phyloP scores from a whole-genome alignment of 2,329 filamentous ascomycete genomes.

The Xylogone sp. region DNA sequence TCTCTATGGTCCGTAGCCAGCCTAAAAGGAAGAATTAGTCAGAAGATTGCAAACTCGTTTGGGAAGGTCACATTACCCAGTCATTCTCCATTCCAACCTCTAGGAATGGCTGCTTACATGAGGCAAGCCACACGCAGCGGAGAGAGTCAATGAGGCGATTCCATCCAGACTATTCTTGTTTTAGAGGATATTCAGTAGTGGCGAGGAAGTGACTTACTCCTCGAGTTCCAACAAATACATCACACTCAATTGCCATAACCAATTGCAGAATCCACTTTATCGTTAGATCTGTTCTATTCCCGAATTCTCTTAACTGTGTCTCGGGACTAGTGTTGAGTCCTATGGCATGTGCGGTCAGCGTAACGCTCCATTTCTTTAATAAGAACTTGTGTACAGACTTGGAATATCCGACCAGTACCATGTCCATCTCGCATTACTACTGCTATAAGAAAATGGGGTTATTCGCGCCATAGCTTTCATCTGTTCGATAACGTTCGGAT shows the following conservation, averaged over 20 bases:
- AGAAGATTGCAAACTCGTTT: background rate
- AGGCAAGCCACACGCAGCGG: constrained; percentile 18
- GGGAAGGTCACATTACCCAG: constrained; percentile 12
- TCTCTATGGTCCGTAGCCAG: background rate
- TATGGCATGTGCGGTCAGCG: background rate
- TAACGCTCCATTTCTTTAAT: background rate
- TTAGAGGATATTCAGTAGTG: too few relatives aligned
- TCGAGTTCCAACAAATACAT: constrained; percentile 17
- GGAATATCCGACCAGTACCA: background rate
- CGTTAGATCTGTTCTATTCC: constrained; percentile 22
- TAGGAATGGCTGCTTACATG: constrained; percentile 17
- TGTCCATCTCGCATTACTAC: background rate
- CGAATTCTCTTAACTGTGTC: constrained; percentile 1
- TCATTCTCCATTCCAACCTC: constrained; percentile 18
- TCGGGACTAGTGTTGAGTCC: background rate
- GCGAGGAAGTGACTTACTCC: constrained; percentile 12
- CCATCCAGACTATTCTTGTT: constrained; percentile 16
- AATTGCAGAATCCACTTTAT: constrained; percentile 23
- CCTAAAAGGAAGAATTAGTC: background rate
- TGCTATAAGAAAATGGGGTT: background rate
- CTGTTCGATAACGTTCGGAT: background rate
- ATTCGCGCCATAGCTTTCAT: background rate
- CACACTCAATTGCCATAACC: constrained; percentile 21
- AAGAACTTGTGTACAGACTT: background rate
- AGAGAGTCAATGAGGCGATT: constrained; percentile 21